These are phyloP conservation scores for Ceratobasidium sp. DNA, from an alignment of 1,284 basidiomycete species.

Conservation along the genomic window DNA sequence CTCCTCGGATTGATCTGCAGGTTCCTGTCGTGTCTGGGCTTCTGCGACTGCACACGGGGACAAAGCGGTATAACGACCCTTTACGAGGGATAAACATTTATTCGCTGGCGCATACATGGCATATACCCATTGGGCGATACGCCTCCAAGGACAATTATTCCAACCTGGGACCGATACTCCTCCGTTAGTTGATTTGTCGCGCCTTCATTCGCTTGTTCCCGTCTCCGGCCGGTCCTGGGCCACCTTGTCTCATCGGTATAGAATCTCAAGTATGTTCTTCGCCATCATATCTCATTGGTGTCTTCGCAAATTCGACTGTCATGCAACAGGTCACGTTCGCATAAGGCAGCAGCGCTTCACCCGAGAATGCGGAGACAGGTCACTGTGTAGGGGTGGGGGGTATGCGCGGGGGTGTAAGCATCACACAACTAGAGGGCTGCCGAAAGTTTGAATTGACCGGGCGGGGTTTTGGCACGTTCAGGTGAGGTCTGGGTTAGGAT, in stretches of 20 bases:
- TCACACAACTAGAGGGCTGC: too few species aligned
- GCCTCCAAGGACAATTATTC: neutral
- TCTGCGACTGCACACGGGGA: neutral
- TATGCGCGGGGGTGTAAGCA: too few species aligned
- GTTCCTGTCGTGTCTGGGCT: neutral
- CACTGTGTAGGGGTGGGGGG: too few species aligned
- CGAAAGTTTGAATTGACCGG: too few species aligned
- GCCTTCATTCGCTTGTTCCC: slow-evolving; percentile 2
- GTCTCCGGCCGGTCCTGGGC: slow-evolving; percentile 1
- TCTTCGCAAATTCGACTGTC: slow-evolving; percentile 8
- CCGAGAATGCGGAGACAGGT: slow-evolving; percentile 1
- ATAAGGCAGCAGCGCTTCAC: slow-evolving; percentile 16
- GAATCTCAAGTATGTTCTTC: neutral
- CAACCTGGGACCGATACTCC: neutral
- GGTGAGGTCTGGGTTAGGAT: too few species aligned
- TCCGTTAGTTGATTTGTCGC: neutral
- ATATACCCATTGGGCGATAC: neutral
- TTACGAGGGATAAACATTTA: neutral
- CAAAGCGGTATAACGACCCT: neutral
- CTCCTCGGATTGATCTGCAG: neutral
- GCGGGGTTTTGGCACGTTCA: too few species aligned
- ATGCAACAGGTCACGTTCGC: slow-evolving; percentile 28
- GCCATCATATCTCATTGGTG: slow-evolving; percentile 1
- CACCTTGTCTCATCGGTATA: slow-evolving; percentile 18
- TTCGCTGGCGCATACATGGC: neutral